These are phyloP conservation scores for Eucalyptus tenuipes DNA, from an alignment of 345 rosid species.

Conservation along the genomic window DNA sequence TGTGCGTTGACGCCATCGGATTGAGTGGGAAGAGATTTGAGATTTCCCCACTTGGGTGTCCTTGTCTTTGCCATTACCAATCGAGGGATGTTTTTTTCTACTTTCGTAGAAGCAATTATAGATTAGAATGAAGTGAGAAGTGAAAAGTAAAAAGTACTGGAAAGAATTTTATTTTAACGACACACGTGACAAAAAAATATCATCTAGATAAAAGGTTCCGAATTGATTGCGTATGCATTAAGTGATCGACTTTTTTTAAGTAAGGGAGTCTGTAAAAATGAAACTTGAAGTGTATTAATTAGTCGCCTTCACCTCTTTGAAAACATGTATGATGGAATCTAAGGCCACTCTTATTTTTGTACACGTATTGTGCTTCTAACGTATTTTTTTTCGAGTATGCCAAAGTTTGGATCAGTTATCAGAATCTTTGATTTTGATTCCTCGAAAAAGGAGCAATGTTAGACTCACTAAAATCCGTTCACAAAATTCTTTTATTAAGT, in stretches of 20 bases:
- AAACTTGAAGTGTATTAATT: not conserved
- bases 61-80: not conserved
- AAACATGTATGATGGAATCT: not conserved
- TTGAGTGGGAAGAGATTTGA: not conserved
- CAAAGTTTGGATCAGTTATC: not conserved
- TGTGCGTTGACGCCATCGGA: not conserved
- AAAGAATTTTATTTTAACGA: not conserved
- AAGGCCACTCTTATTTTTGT: not conserved
- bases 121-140: not conserved
- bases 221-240: not conserved
- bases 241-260: not conserved
- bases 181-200: not conserved
- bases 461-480: not conserved
- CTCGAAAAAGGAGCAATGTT: not conserved
- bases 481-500: not conserved
- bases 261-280: not conserved
- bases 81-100: not conserved
- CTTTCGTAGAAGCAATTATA: not conserved
- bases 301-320: not conserved
- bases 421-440: not conserved
- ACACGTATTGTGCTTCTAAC: not conserved
- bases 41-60: not conserved
- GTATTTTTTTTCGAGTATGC: not conserved
- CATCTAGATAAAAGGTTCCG: accelerated
- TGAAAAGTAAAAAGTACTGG: not conserved